phyloP scores from a whole-genome alignment of 495 filamentous ascomycete species.

The Penicillium paxilli region DNA sequence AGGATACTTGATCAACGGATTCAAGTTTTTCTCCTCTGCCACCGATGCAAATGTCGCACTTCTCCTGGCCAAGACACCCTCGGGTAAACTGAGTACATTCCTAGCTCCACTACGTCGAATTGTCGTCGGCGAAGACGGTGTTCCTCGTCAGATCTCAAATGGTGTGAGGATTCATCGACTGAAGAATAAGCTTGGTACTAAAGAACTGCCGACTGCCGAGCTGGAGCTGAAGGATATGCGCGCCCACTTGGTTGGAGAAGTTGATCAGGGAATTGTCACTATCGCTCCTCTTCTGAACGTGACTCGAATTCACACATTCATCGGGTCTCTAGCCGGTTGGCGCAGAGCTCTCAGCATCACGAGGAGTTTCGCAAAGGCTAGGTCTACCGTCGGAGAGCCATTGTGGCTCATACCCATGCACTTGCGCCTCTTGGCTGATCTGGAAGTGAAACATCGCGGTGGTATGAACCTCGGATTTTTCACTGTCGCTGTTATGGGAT shows the following conservation, averaged over 20 bases:
- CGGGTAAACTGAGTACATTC: constrained; percentile 62
- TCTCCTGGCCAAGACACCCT: constrained; percentile 63
- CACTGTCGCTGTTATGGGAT: constrained; percentile 56
- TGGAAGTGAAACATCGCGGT: constrained; percentile 54
- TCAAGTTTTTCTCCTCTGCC: constrained; percentile 78
- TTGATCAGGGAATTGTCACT: constrained; percentile 64
- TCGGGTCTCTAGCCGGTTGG: constrained; percentile 56
- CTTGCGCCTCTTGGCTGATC: constrained; percentile 58
- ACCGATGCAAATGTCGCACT: constrained; percentile 71
- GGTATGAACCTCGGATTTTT: constrained; percentile 62
- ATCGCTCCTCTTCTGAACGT: constrained; percentile 69
- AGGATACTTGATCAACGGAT: constrained; percentile 56
- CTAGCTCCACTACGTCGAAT: constrained; percentile 61
- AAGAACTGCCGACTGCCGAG: constrained; percentile 68
- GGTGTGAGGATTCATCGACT: constrained; percentile 62
- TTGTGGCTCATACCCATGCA: constrained; percentile 60
- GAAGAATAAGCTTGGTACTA: constrained; percentile 72
- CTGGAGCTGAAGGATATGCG: constrained; percentile 62
- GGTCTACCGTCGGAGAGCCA: constrained; percentile 50
- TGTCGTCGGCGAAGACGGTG: constrained; percentile 23
- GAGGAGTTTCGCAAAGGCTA: constrained; percentile 56
- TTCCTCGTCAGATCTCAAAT: constrained; percentile 51
- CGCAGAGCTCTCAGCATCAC: constrained; percentile 62
- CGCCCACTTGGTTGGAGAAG: constrained; percentile 61
- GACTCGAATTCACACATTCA: constrained; percentile 63